Percentiles rank a stretch among this genome's conserved stretches.
Evolutionary conservation across 768 basidiomycete species (phyloP).

Genomic region (Mycena rebaudengoi): DNA sequence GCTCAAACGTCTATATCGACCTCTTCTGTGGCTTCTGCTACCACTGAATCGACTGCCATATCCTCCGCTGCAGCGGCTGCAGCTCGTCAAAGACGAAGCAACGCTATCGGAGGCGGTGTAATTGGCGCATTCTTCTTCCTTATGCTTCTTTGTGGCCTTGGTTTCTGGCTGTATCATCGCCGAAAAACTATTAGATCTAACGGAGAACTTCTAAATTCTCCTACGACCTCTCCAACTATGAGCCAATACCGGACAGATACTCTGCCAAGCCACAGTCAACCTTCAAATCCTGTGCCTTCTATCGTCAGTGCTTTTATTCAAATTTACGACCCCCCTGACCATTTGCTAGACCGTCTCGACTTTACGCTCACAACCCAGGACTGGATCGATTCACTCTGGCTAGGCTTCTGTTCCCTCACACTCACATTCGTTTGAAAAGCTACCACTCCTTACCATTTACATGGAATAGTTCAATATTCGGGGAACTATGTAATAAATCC

Average conservation of each 20-base stretch:
- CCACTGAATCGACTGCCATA: conserved; percentile 22
- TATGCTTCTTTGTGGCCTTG: conserved; percentile 40
- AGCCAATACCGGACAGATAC: conserved; percentile 17
- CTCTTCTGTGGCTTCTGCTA: conserved; percentile 29
- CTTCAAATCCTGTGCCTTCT: conserved; percentile 16
- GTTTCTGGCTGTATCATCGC: conserved; percentile 27
- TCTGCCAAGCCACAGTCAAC: conserved; percentile 6
- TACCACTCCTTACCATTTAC: not conserved
- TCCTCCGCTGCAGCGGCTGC: conserved; percentile 19
- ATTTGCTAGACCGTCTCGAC: conserved; percentile 12
- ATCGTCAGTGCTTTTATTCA: not conserved
- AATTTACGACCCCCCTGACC: not conserved
- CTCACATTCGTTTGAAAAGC: conserved; percentile 14
- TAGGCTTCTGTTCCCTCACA: not conserved
- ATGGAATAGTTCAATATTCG: not conserved
- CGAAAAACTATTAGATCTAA: not conserved
- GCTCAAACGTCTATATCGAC: conserved; percentile 32
- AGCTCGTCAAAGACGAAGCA: conserved; percentile 24
- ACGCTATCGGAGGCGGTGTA: conserved; percentile 56
- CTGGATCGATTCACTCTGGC: conserved; percentile 13
- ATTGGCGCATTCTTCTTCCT: conserved; percentile 51
- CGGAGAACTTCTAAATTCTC: conserved; percentile 31
- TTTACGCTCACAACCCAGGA: conserved; percentile 8
- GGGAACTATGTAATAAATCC: not conserved
- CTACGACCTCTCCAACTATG: conserved; percentile 34